Evolutionary conservation across 192 early-diverging fungal species (phyloP).

Genomic region (Pecoramyces ruminantium): DNA sequence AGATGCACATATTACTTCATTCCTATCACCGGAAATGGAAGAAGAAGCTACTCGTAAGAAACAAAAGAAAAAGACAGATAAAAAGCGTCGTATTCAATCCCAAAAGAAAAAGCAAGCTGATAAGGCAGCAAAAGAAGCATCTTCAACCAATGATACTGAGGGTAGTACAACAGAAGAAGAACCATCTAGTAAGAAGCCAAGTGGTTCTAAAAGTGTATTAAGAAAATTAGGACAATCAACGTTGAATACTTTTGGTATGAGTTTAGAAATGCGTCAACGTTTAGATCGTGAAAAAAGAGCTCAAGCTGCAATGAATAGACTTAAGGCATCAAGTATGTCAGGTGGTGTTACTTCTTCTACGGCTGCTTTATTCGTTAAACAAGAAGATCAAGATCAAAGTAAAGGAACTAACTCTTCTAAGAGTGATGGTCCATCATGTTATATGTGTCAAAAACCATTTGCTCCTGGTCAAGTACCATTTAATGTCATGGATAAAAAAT

Average conservation of each 20-base stretch:
- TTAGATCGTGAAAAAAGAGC: conserved; percentile 55
- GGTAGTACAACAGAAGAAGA: conserved; percentile 2
- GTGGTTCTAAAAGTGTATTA: background rate
- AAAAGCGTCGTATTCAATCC: conserved; percentile 26
- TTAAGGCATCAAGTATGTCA: background rate
- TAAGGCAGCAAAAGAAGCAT: background rate
- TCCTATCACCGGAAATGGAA: conserved; percentile 56
- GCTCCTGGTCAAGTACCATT: background rate
- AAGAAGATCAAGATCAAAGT: background rate
- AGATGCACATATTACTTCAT: conserved; percentile 48
- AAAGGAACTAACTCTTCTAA: background rate
- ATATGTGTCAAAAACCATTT: background rate
- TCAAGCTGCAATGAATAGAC: background rate
- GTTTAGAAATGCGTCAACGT: conserved; percentile 47
- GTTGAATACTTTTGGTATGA: conserved; percentile 27
- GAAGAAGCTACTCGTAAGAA: conserved; percentile 47
- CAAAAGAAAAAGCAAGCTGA: conserved; percentile 16
- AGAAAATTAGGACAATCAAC: conserved; percentile 1
- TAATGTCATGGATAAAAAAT: background rate
- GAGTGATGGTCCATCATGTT: background rate
- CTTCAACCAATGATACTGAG: conserved; percentile 8
- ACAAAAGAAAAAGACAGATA: conserved; percentile 40
- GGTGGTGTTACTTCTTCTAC: background rate
- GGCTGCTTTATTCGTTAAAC: background rate
- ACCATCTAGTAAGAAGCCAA: background rate